Percentiles rank a stretch among this genome's conserved stretches.
phyloP scores from a whole-genome alignment of 1,284 basidiomycete species.

The Takashimella tepidaria region DNA sequence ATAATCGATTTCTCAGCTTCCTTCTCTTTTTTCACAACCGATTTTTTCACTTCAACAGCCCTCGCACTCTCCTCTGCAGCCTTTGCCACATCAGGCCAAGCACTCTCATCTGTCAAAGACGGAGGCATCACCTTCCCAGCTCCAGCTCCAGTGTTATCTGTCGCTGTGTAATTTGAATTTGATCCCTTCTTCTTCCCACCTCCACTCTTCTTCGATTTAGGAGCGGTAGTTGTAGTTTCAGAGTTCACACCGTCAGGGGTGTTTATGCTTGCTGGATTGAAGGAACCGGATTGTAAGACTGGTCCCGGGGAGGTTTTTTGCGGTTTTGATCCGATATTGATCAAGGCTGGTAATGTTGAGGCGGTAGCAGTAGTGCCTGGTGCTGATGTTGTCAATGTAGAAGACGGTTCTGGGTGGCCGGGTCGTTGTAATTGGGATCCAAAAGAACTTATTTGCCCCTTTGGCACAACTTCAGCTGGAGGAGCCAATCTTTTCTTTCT shows the following conservation, averaged over 20 bases:
- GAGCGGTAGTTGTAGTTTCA: constrained; percentile 1
- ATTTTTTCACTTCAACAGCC: constrained; percentile 26
- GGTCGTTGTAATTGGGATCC: no score
- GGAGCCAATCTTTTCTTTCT: constrained; percentile 30
- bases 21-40: constrained; percentile 23
- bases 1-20: constrained; percentile 19
- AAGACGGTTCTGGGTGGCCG: no score
- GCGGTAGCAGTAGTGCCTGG: constrained; percentile 4
- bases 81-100: constrained; percentile 42
- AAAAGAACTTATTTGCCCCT: no score
- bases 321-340: background rate
- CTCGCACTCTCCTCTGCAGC: constrained; percentile 25
- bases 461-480: background rate
- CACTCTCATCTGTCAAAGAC: constrained; percentile 24
- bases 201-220: constrained; percentile 9
- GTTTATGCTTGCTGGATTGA: background rate
- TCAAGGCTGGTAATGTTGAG: constrained; percentile 1
- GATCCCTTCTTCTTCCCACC: constrained; percentile 13
- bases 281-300: constrained; percentile 9
- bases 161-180: background rate
- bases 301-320: background rate
- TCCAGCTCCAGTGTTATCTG: no score
- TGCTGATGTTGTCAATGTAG: background rate
- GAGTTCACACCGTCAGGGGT: background rate
- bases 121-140: constrained; percentile 8